These are phyloP conservation scores for Elaeis oleifera DNA, from an alignment of 202 grass and related monocot species.

Conservation along the genomic window DNA sequence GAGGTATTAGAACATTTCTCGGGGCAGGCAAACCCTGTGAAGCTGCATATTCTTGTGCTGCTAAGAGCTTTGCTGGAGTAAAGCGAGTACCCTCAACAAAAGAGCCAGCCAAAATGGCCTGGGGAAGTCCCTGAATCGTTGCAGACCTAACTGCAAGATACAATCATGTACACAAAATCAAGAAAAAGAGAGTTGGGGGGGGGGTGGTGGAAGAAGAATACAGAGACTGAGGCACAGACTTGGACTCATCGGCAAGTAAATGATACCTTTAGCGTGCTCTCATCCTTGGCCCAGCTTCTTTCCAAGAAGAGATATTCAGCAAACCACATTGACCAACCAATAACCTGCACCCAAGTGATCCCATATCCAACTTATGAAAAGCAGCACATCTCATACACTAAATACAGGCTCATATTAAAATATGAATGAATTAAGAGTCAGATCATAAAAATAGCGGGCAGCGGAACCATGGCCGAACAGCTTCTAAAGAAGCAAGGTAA, in stretches of 20 bases:
- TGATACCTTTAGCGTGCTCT: conserved; percentile 61
- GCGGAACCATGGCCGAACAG: too few relatives aligned
- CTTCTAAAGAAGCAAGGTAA: too few relatives aligned
- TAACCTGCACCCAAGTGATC: conserved; percentile 49
- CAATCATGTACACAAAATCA: conserved; percentile 22
- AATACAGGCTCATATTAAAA: too few relatives aligned
- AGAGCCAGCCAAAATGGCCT: conserved; percentile 85
- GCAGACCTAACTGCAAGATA: conserved; percentile 50
- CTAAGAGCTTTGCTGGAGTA: conserved; percentile 74
- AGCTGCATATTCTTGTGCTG: conserved; percentile 81
- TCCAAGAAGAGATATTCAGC: conserved; percentile 85
- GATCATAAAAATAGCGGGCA: too few relatives aligned
- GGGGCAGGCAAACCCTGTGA: conserved; percentile 53
- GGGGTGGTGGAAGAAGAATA: background rate
- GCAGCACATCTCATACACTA: background rate
- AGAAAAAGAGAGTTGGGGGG: background rate
- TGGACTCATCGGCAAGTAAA: background rate
- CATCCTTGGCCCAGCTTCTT: conserved; percentile 86
- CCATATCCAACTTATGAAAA: background rate
- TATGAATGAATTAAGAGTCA: too few relatives aligned
- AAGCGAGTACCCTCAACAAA: conserved; percentile 81
- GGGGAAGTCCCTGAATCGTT: conserved; percentile 65
- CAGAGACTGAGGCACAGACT: background rate
- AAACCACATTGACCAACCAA: conserved; percentile 98
- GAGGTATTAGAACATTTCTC: conserved; percentile 82